Base-by-base conservation (phyloP, 768 basidiomycete species). In the Clitopilus passeckerianus region DNA sequence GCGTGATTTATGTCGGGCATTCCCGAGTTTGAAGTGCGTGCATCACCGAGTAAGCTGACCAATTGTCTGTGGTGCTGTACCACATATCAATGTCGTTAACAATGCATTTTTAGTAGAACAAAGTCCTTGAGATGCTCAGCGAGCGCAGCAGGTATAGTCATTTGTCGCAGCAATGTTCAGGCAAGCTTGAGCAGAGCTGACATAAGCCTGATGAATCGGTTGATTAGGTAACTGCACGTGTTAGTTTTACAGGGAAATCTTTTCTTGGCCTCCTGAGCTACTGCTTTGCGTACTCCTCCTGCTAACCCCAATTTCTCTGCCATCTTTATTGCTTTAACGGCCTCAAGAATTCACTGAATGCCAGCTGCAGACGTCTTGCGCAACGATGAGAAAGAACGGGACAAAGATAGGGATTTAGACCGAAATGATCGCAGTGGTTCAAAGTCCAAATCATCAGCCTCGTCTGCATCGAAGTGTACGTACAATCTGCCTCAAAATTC, bases 201-300 rank as follows among this genome's bases (percentile, higher is more conserved):
- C 46, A 50, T 50, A 50, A 50, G 46, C 46, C 37, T 23, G 46
- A 50, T 41, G 37, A 41, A 41, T 41, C 37, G 37, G 46, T 50
- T 20, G 46, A 50, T 50, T 50, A 50, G 46, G 46, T 50, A 50
- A 50, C 46, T 22, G 46, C 74, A 74, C 73, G 74, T 75, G 73
- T 66, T 70, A 72, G 72, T 73, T 75, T 73, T 72, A 70, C 72
- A 60, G 68, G 64, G 59, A 59, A 65, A 66, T 70, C 71, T 71
- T 72, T 73, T 73, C 71, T 70, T 70, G 71, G 66, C 57, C 44
- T 57, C 44, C 30, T 34, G 34, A 46, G 67, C 61, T 55, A 58
- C 60, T 46, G 46, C 7, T 12, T 62, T 66, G 60, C 61, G 65
- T 62, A 52, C 59, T 43, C 60, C 61, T 55, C 50, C 30, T 41